Evolutionary conservation across 495 filamentous ascomycete genomes (phyloP), one percentile per base, ranked within the genome.

Genomic region (Elaphomyces granulatus): DNA sequence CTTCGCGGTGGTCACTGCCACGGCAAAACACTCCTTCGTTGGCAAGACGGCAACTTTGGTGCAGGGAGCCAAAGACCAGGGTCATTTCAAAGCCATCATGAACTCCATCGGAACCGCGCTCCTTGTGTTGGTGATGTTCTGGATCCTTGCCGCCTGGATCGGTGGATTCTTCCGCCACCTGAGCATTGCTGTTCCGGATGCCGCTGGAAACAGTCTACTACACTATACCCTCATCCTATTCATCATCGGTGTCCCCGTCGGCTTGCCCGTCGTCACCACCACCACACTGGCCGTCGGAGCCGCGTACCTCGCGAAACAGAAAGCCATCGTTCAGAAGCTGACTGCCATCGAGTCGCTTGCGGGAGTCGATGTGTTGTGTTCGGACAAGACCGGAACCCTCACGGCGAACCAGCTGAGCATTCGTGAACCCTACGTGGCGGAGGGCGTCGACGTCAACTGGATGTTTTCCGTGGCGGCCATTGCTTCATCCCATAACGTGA

Each of bases 11-110:
- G 70, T 73, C 51, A 68, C 64, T 45, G 71, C 72, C 44, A 74
- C 74, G 44, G 78, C 78, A 26, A 70, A 65, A 48, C 65, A 67
- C 60, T 81, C 78, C 38, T 83, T 83, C 66, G 77, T 81, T 55
- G 78, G 78, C 59, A 72, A 74, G 53, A 83, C 78, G 41, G 78
- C 78, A 46, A 67, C 69, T 51, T 68, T 81, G 37, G 78, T 83
- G 14, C 70, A 81, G 55, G 77, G 77, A 46, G 78, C 78, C 48
- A 63, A 79, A 54, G 78, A 81, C 56, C 61, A 69, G 40, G 78
- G 78, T 68, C 78, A 83, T 64, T 83, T 83, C 74, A 83, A 83
- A 64, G 78, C 78, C 47, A 80, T 83, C 68, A 83, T 83, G 78
- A 77, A 83, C 72, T 76, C 72, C 55, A 83, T 83, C 45, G 78